Evolutionary conservation across 108 stramenopile genomes (phyloP).

Genomic region (Conticribra weissflogii): DNA sequence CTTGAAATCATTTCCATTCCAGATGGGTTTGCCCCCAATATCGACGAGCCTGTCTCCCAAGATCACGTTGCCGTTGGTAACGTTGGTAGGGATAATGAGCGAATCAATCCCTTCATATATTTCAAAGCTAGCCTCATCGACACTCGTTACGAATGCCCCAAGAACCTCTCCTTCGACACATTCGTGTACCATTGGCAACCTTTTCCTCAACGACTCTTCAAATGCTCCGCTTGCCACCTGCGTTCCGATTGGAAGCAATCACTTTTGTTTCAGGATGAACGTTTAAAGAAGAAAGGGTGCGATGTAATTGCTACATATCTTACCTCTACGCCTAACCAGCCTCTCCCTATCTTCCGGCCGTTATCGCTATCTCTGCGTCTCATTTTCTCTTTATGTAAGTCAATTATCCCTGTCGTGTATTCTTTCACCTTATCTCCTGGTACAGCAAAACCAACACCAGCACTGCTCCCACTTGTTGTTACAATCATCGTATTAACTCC

Average conservation of each 20-base stretch:
- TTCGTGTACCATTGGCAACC: not conserved
- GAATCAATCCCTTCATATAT: no score
- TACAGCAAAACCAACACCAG: conserved; percentile 96
- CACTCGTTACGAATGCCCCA: conserved; percentile 41
- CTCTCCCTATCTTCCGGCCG: conserved; percentile 28
- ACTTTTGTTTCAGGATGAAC: no score
- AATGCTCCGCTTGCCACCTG: conserved; percentile 4
- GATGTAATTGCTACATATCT: no score
- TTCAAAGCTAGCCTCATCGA: no score
- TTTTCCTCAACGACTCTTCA: conserved; percentile 6
- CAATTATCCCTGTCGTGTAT: conserved; percentile 27
- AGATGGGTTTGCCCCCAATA: no score
- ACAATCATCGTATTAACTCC: conserved; percentile 97
- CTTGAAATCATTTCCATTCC: no score
- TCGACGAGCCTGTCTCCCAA: no score
- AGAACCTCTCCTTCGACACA: not conserved
- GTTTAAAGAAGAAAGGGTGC: conserved; percentile 11
- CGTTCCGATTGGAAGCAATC: no score
- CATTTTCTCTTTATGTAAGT: conserved; percentile 28
- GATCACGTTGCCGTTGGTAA: no score
- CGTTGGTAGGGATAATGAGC: no score
- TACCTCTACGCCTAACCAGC: conserved; percentile 42
- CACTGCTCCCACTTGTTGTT: conserved; percentile 80
- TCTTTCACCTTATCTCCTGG: conserved; percentile 89
- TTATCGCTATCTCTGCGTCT: not conserved